phyloP scores from a whole-genome alignment of 2,329 filamentous ascomycete species.

The Neofusicoccum sp. region DNA sequence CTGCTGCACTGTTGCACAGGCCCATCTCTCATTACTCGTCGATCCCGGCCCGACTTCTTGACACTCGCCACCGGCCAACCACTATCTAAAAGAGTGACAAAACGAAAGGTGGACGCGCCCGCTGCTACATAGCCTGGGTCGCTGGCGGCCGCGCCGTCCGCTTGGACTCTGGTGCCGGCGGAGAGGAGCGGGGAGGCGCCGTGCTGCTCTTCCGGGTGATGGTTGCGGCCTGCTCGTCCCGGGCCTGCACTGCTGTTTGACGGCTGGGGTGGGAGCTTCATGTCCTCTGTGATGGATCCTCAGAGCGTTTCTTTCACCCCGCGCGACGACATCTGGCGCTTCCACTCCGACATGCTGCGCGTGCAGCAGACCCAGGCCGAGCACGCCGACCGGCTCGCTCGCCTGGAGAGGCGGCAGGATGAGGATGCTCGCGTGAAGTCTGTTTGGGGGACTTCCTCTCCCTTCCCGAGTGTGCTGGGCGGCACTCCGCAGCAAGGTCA shows the following conservation, averaged over 20 bases:
- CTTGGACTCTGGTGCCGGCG: constrained; percentile 25
- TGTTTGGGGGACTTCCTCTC: constrained; percentile 80
- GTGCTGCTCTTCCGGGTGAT: constrained; percentile 13
- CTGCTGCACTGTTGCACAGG: neutral
- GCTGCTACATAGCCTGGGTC: neutral
- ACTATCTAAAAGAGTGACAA: neutral
- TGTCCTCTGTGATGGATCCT: constrained; percentile 55
- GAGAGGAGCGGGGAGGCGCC: constrained; percentile 20
- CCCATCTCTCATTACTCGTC: neutral
- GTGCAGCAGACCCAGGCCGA: constrained; percentile 60
- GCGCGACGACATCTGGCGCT: constrained; percentile 63
- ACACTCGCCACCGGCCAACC: neutral
- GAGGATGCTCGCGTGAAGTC: constrained; percentile 70
- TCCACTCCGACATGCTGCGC: constrained; percentile 61
- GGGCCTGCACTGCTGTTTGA: neutral
- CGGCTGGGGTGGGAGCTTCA: neutral
- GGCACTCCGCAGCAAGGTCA: constrained; percentile 85
- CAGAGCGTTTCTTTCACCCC: constrained; percentile 62
- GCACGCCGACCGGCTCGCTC: constrained; percentile 60
- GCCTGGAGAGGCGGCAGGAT: constrained; percentile 61
- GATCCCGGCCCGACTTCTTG: neutral
- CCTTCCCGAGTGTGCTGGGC: constrained; percentile 81
- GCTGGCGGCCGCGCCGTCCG: constrained; percentile 25
- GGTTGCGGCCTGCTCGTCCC: neutral
- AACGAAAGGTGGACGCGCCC: neutral